A percentile compares a stretch with the other conserved stretches of the same genome.
Evolutionary conservation across 108 stramenopile species (phyloP).

Genomic region (Cyclotella sp.): DNA sequence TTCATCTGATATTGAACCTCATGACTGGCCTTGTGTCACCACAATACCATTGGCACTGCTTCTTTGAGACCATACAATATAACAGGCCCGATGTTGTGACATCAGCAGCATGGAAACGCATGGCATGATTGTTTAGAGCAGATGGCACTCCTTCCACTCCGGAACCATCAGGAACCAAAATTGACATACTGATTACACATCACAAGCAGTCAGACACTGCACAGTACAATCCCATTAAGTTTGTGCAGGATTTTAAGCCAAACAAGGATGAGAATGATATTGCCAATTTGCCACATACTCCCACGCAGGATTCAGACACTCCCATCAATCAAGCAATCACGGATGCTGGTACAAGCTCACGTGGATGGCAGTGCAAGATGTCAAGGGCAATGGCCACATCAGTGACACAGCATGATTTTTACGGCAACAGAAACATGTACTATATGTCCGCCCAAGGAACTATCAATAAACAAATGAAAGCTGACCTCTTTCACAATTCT

Average conservation of each 20-base stretch:
- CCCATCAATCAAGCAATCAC: too few relatives aligned
- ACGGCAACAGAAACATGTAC: neutral
- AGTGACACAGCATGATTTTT: neutral
- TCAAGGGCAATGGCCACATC: conserved; percentile 6
- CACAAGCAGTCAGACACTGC: too few relatives aligned
- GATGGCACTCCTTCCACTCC: too few relatives aligned
- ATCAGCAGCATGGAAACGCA: neutral
- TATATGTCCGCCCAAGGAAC: neutral
- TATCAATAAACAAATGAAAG: too few relatives aligned
- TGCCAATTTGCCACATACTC: too few relatives aligned
- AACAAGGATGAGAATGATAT: too few relatives aligned
- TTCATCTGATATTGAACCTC: conserved; percentile 30
- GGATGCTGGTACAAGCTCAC: conserved; percentile 7
- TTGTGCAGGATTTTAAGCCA: too few relatives aligned
- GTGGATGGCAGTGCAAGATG: conserved; percentile 1
- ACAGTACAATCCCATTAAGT: too few relatives aligned
- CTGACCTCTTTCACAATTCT: conserved; percentile 1
- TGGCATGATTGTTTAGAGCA: neutral
- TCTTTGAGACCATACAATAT: conserved; percentile 20
- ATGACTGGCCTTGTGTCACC: conserved; percentile 43
- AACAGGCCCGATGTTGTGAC: neutral
- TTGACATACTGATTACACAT: too few relatives aligned
- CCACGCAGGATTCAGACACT: too few relatives aligned
- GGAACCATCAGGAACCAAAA: too few relatives aligned
- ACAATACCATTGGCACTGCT: conserved; percentile 38